Evolutionary conservation across 2,329 filamentous ascomycete species (phyloP).

Genomic region (Penicillium griseofulvum): DNA sequence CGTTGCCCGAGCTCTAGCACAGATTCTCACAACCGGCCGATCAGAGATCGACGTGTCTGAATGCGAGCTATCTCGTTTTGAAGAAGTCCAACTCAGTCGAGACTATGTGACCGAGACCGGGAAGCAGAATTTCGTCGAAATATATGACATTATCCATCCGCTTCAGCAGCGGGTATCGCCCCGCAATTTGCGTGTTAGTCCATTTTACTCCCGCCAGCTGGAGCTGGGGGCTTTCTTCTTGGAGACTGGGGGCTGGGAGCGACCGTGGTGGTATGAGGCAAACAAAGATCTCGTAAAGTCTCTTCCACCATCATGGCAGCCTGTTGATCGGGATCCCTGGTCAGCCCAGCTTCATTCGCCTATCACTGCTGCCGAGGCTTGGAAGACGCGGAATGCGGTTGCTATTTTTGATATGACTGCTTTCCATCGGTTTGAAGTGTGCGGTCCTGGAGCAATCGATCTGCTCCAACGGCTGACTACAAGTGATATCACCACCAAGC

Average conservation of each 20-base stretch:
- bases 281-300: constrained; percentile 53
- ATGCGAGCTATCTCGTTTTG: constrained; percentile 61
- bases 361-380: constrained; percentile 60
- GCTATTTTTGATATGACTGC: constrained; percentile 65
- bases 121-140: constrained; percentile 61
- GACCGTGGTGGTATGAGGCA: constrained; percentile 61
- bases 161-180: constrained; percentile 58
- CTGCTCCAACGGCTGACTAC: constrained; percentile 53
- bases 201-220: constrained; percentile 55
- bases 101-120: constrained; percentile 59
- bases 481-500: constrained; percentile 41
- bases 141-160: constrained; percentile 65
- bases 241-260: constrained; percentile 60
- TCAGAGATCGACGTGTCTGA: constrained; percentile 58
- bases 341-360: constrained; percentile 58
- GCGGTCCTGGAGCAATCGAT: constrained; percentile 56
- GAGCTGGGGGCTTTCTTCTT: constrained; percentile 56
- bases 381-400: constrained; percentile 62
- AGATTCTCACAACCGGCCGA: constrained; percentile 56
- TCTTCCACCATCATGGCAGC: constrained; percentile 55
- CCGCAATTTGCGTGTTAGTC: constrained; percentile 58
- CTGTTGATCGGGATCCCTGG: constrained; percentile 58
- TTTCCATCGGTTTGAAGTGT: constrained; percentile 57
- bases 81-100: constrained; percentile 57
- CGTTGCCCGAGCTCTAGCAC: constrained; percentile 59